Conservation (phyloP, 306 rosid genomes). For the Prunus campanulata region DNA sequence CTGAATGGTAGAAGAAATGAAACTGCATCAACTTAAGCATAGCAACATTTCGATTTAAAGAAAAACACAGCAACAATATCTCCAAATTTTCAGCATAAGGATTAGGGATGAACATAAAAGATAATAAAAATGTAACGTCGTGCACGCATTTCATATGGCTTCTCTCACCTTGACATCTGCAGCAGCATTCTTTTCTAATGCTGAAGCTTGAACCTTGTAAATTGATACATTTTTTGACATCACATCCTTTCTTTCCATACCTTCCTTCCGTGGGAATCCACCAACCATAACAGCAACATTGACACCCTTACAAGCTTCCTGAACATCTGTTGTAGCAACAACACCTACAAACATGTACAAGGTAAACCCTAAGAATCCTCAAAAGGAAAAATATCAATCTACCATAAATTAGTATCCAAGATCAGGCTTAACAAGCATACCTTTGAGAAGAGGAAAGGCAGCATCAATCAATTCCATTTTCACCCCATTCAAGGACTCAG, state of each 20-base stretch:
- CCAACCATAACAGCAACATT: conserved; percentile 74
- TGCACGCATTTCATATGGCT: neutral
- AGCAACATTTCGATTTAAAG: neutral
- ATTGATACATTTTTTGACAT: conserved; percentile 71
- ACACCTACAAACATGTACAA: conserved; percentile 35
- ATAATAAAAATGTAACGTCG: neutral
- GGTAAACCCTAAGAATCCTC: neutral
- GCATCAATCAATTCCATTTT: conserved; percentile 71
- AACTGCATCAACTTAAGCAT: conserved; percentile 9
- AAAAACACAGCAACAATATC: too few relatives aligned
- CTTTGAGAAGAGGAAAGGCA: conserved; percentile 64
- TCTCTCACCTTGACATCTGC: conserved; percentile 54
- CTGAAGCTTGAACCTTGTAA: conserved; percentile 76
- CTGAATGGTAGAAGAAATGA: conserved; percentile 30
- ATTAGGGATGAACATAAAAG: neutral
- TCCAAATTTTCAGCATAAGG: neutral
- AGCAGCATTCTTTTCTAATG: conserved; percentile 71
- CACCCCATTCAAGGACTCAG: conserved; percentile 58
- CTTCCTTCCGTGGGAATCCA: conserved; percentile 73
- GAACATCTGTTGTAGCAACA: conserved; percentile 66
- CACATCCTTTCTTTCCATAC: conserved; percentile 80
- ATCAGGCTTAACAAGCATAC: neutral
- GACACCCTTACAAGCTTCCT: conserved; percentile 64
- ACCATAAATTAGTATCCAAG: neutral
- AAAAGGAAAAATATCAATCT: neutral